Evolutionary conservation across 1,284 basidiomycete genomes (phyloP).

Genomic region (Ustilago tritici): DNA sequence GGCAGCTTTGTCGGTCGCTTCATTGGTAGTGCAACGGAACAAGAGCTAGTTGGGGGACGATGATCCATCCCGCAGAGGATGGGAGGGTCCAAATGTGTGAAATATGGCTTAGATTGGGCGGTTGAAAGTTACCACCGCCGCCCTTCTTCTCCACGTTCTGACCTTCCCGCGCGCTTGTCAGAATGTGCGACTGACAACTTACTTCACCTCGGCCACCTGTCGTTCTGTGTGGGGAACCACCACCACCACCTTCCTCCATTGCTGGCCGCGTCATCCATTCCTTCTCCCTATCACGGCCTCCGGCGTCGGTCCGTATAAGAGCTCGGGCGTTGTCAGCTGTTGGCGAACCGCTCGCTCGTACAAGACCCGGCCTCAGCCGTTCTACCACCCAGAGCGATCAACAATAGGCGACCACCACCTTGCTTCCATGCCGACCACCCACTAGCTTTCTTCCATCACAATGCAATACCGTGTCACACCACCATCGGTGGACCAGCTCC

Average conservation of each 20-base stretch:
- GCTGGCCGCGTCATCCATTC: constrained; percentile 10
- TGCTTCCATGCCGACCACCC: background rate
- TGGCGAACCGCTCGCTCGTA: background rate
- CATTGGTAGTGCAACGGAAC: too few relatives aligned
- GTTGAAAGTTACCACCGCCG: background rate
- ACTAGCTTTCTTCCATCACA: background rate
- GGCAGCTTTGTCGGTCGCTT: too few relatives aligned
- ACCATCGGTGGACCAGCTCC: background rate
- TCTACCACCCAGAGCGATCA: background rate
- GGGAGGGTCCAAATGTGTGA: background rate
- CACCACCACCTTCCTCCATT: background rate
- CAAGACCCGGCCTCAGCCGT: too few relatives aligned
- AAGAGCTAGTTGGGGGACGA: too few relatives aligned
- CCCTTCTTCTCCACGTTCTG: background rate
- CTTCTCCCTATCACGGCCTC: background rate
- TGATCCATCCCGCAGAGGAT: background rate
- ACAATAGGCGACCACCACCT: background rate
- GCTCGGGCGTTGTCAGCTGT: too few relatives aligned
- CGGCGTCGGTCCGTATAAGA: too few relatives aligned
- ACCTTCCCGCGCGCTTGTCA: background rate
- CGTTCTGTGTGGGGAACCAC: background rate
- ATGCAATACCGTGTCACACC: constrained; percentile 28
- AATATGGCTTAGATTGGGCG: background rate
- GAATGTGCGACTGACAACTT: background rate
- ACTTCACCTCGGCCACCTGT: background rate